A percentile compares a stretch with the other conserved stretches of the same genome.
Conservation (phyloP, 1,139 yeast species). For the Yamadazyma conglobata region DNA sequence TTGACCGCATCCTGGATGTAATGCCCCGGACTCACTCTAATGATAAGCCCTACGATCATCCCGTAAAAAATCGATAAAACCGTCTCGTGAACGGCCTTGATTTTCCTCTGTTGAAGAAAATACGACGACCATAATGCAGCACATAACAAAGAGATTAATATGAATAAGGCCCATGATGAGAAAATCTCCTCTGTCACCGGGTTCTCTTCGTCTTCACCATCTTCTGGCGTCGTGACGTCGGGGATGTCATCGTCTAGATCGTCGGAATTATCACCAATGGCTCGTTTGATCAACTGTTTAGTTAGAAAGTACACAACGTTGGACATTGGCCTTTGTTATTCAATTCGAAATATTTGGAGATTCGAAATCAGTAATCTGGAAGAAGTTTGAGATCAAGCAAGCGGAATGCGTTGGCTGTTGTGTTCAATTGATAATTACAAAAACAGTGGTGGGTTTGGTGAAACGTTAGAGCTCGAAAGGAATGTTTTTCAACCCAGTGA, state of each 20-base stretch:
- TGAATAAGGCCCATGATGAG: slow-evolving; percentile 95
- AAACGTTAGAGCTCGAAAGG: no score
- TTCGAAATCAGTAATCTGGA: no score
- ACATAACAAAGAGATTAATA: slow-evolving; percentile 72
- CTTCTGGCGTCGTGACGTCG: slow-evolving; percentile 52
- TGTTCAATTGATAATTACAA: no score
- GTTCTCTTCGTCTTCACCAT: slow-evolving; percentile 63
- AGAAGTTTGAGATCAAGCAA: no score
- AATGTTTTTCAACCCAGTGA: no score
- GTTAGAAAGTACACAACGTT: slow-evolving; percentile 5
- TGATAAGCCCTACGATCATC: slow-evolving; percentile 89
- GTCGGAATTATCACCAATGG: slow-evolving; percentile 19
- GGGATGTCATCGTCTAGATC: slow-evolving; percentile 43
- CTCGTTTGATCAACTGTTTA: slow-evolving; percentile 8
- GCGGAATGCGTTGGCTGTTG: no score
- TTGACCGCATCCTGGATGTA: slow-evolving; percentile 96
- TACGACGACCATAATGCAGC: slow-evolving; percentile 95
- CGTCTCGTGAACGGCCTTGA: slow-evolving; percentile 94
- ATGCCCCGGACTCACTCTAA: slow-evolving; percentile 90
- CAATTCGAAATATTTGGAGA: no score
- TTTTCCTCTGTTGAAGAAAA: slow-evolving; percentile 84
- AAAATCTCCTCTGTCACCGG: slow-evolving; percentile 96
- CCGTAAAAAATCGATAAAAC: slow-evolving; percentile 95
- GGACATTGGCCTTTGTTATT: slow-evolving; percentile 6
- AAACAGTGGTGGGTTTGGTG: no score